Evolutionary conservation across 331 rosid species (phyloP).

Genomic region (Quercus lobata): DNA sequence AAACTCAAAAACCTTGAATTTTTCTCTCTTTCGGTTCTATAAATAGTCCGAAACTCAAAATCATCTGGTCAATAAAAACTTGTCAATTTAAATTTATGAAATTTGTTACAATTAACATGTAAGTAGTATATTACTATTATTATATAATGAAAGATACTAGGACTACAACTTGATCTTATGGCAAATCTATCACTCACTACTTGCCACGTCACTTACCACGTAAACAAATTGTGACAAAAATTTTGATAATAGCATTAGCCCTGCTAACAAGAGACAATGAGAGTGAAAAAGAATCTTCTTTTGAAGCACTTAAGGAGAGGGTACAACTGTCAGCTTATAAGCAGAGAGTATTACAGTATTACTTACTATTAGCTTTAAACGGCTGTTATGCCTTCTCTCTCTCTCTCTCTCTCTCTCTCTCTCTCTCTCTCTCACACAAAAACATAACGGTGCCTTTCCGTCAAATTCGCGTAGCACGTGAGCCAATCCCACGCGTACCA

Average conservation of each 20-base stretch:
- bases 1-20: too few species aligned
- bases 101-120: too few species aligned
- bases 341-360: not conserved
- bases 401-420: not conserved
- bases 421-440: not conserved
- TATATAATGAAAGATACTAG: too few species aligned
- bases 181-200: rapidly evolving
- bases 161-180: rapidly evolving
- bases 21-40: too few species aligned
- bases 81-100: too few species aligned
- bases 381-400: conserved; percentile 16
- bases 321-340: conserved; percentile 21
- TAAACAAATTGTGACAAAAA: rapidly evolving
- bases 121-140: too few species aligned
- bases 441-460: conserved; percentile 20
- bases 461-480: conserved; percentile 15
- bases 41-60: too few species aligned
- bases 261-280: rapidly evolving
- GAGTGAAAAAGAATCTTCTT: conserved; percentile 14
- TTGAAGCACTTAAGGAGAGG: conserved; percentile 18
- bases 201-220: rapidly evolving
- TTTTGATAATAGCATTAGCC: rapidly evolving
- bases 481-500: conserved; percentile 18
- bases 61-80: too few species aligned
- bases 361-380: not conserved